A percentile compares a stretch with the other conserved stretches of the same genome.
phyloP scores from a whole-genome alignment of 2,329 filamentous ascomycete genomes.

The Claviceps maximensis region DNA sequence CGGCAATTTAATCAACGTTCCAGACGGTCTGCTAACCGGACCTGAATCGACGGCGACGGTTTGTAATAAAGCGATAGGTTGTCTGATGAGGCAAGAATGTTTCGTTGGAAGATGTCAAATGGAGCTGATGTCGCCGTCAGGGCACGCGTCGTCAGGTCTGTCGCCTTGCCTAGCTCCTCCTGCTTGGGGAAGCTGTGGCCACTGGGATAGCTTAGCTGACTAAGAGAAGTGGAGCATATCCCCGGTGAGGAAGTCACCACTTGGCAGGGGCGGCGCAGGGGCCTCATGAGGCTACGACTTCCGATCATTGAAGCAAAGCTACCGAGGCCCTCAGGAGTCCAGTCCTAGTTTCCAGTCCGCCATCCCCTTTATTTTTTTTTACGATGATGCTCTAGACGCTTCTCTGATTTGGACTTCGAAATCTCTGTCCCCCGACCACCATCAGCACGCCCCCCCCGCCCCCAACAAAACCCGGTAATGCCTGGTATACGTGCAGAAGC shows the following conservation, averaged over 20 bases:
- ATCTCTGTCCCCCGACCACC: not conserved
- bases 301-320: not conserved
- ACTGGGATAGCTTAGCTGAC: constrained; percentile 26
- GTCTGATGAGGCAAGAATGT: constrained; percentile 10
- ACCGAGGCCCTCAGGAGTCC: not conserved
- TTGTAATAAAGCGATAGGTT: constrained; percentile 1
- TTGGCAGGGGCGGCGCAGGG: not conserved
- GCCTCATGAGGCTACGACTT: not conserved
- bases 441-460: no score
- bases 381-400: not conserved
- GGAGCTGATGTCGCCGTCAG: constrained; percentile 17
- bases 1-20: constrained; percentile 10
- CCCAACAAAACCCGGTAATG: constrained; percentile 25
- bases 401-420: not conserved
- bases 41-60: not conserved
- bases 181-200: constrained; percentile 9
- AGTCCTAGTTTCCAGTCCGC: not conserved
- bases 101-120: constrained; percentile 7
- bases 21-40: not conserved
- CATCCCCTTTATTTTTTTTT: not conserved
- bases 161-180: constrained; percentile 4
- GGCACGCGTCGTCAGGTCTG: constrained; percentile 23
- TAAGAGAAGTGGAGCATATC: constrained; percentile 16
- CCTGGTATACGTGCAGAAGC: constrained; percentile 48
- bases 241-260: not conserved